Evolutionary conservation across 1,284 basidiomycete genomes (phyloP).

Genomic region (Mycosarcoma mackinlayi): DNA sequence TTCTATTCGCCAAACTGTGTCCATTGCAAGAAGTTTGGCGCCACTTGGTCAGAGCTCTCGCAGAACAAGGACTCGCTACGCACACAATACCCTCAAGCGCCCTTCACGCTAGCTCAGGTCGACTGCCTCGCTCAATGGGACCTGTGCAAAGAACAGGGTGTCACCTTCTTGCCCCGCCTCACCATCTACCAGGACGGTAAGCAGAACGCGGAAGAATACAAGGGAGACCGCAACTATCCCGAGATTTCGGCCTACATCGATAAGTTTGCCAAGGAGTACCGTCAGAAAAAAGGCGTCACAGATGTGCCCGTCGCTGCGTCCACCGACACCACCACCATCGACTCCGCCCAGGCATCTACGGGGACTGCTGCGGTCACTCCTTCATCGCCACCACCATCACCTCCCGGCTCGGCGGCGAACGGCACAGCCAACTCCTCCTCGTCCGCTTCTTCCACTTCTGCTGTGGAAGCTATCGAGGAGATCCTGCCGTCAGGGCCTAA

Average conservation of each 20-base stretch:
- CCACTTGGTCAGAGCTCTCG: slow-evolving; percentile 82
- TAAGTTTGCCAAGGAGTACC: slow-evolving; percentile 44
- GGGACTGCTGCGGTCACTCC: slow-evolving; percentile 5
- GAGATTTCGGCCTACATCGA: slow-evolving; percentile 58
- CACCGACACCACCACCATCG: slow-evolving; percentile 6
- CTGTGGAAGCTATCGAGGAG: slow-evolving; percentile 18
- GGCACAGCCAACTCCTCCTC: slow-evolving; percentile 9
- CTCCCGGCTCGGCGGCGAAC: slow-evolving; percentile 7
- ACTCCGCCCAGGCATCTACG: slow-evolving; percentile 8
- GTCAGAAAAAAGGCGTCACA: slow-evolving; percentile 43
- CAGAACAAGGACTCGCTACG: slow-evolving; percentile 73
- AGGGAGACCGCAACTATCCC: slow-evolving; percentile 55
- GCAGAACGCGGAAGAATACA: slow-evolving; percentile 41
- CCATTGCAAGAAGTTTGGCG: slow-evolving; percentile 82
- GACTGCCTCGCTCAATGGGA: slow-evolving; percentile 58
- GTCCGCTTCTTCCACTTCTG: slow-evolving; percentile 8
- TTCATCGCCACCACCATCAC: slow-evolving; percentile 2
- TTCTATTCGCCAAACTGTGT: slow-evolving; percentile 76
- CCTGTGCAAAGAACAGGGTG: slow-evolving; percentile 58
- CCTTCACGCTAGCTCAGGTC: slow-evolving; percentile 64
- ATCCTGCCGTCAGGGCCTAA: slow-evolving; percentile 51
- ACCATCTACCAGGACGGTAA: slow-evolving; percentile 61
- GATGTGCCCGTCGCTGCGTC: slow-evolving; percentile 19
- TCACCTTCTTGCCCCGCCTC: slow-evolving; percentile 51
- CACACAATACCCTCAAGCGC: slow-evolving; percentile 68